These are phyloP conservation scores for Neonectria coccinea DNA, from an alignment of 2,329 filamentous ascomycete species.

Conservation along the genomic window DNA sequence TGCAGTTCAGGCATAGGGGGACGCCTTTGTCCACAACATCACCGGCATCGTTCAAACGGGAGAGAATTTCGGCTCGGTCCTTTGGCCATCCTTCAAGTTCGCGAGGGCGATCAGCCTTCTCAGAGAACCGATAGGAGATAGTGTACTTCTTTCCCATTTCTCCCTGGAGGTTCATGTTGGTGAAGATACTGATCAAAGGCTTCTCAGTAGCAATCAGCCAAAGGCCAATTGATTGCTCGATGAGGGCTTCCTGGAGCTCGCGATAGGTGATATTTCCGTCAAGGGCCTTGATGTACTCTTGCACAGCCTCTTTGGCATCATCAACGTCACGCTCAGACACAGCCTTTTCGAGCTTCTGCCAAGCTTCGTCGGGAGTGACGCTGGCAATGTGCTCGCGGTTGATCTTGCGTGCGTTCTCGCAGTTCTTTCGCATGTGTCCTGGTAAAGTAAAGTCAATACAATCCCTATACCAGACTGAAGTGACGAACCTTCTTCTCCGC, in stretches of 20 bases:
- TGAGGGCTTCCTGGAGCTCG: conserved; percentile 71
- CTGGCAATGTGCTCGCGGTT: conserved; percentile 64
- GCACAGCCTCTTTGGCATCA: conserved; percentile 69
- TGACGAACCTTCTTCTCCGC: conserved; percentile 67
- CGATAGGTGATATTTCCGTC: conserved; percentile 67
- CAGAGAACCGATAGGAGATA: conserved; percentile 71
- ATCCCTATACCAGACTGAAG: neutral
- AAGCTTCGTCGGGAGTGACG: conserved; percentile 66
- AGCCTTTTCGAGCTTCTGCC: conserved; percentile 66
- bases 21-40: conserved; percentile 70
- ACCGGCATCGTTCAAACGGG: conserved; percentile 74
- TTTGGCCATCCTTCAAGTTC: conserved; percentile 72
- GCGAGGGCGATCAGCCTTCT: conserved; percentile 68
- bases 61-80: conserved; percentile 68
- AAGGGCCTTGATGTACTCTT: conserved; percentile 70
- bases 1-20: conserved; percentile 73
- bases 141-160: conserved; percentile 73
- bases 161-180: conserved; percentile 79
- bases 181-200: conserved; percentile 66
- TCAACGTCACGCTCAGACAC: conserved; percentile 68
- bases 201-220: conserved; percentile 74
- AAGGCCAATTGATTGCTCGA: conserved; percentile 63
- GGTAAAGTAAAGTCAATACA: conserved; percentile 32
- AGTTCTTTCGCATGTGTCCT: conserved; percentile 69
- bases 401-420: conserved; percentile 70